Percentiles rank a stretch among this genome's conserved stretches.
These are phyloP conservation scores for Fusarium mundagurra DNA, from an alignment of 2,329 filamentous ascomycete genomes.

Conservation along the genomic window DNA sequence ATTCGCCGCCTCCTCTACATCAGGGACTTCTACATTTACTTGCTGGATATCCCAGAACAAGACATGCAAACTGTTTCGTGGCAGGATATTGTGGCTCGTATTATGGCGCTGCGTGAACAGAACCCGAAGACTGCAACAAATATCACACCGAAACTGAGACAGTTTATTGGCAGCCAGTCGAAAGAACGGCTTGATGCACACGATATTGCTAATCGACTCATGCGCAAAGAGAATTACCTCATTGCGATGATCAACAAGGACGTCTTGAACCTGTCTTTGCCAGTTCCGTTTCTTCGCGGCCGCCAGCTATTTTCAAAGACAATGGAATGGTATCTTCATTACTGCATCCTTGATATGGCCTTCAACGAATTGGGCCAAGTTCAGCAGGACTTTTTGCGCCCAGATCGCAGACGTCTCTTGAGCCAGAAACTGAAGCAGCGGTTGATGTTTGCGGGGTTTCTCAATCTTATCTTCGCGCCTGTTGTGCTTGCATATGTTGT, in stretches of 20 bases:
- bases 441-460: conserved; percentile 83
- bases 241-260: conserved; percentile 99
- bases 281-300: conserved; percentile 82
- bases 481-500: conserved; percentile 88
- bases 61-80: conserved; percentile 96
- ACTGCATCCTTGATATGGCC: conserved; percentile 91
- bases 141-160: conserved; percentile 61
- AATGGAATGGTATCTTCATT: conserved; percentile 90
- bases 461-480: conserved; percentile 88
- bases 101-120: conserved; percentile 85
- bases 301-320: conserved; percentile 89
- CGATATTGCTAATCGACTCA: conserved; percentile 95
- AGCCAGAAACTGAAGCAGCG: conserved; percentile 81
- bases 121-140: conserved; percentile 81
- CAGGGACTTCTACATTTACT: conserved; percentile 85
- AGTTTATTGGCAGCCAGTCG: conserved; percentile 81
- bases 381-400: conserved; percentile 84
- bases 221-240: conserved; percentile 96
- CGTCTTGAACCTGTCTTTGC: conserved; percentile 85
- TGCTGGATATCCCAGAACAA: conserved; percentile 81
- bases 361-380: conserved; percentile 92
- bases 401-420: conserved; percentile 80
- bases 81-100: conserved; percentile 86
- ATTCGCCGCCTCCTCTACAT: conserved; percentile 78
- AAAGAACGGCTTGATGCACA: conserved; percentile 96